Conservation (phyloP, 805 yeast species). For the Ogataea ganodermae region DNA sequence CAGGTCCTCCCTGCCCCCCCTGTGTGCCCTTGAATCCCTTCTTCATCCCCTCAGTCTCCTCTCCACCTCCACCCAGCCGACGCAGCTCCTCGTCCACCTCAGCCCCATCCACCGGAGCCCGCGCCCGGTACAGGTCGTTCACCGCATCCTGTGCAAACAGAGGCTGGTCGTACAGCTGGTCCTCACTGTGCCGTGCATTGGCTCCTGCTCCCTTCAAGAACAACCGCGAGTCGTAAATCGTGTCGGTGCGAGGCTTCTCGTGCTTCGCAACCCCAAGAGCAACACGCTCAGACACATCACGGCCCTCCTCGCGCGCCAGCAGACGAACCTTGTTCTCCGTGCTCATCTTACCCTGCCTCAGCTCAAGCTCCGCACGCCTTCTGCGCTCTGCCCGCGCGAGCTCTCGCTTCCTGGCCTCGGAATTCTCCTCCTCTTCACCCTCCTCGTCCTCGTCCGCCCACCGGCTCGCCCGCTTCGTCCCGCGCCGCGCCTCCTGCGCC, state of each 20-base stretch:
- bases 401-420: conserved; percentile 38
- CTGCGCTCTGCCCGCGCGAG: conserved; percentile 45
- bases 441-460: conserved; percentile 17
- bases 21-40: conserved; percentile 14
- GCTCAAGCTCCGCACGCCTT: conserved; percentile 48
- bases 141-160: conserved; percentile 56
- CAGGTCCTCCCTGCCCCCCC: conserved; percentile 19
- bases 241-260: conserved; percentile 35
- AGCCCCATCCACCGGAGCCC: conserved; percentile 28
- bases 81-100: conserved; percentile 17
- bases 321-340: conserved; percentile 44
- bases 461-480: conserved; percentile 20
- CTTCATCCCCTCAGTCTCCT: conserved; percentile 14
- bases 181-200: conserved; percentile 41
- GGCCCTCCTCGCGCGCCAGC: conserved; percentile 45
- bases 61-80: conserved; percentile 15
- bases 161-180: conserved; percentile 60
- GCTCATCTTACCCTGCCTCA: conserved; percentile 45
- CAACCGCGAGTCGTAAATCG: conserved; percentile 60
- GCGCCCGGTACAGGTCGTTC: conserved; percentile 49
- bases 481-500: conserved; percentile 51
- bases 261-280: conserved; percentile 45
- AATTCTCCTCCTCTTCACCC: conserved; percentile 18
- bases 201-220: conserved; percentile 47
- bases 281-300: conserved; percentile 59